phyloP scores from a whole-genome alignment of 2,329 filamentous ascomycete species.

The Scedosporium minutisporum region DNA sequence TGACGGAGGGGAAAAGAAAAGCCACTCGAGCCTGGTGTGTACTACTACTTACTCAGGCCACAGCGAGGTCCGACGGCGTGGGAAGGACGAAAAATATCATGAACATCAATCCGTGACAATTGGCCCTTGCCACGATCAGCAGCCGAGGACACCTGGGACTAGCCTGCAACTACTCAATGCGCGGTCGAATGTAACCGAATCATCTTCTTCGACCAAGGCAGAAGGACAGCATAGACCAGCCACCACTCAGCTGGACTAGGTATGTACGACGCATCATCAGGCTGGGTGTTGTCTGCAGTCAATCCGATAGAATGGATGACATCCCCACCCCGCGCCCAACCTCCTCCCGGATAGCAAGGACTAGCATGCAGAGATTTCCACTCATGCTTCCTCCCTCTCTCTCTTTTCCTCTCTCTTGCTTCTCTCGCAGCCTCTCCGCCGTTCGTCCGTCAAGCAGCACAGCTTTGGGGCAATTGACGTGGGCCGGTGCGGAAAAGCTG shows the following conservation, averaged over 20 bases:
- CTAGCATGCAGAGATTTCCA: too few relatives aligned
- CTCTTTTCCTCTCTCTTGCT: neutral
- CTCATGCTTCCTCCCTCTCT: neutral
- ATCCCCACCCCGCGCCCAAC: neutral
- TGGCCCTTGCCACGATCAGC: neutral
- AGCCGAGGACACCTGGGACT: neutral
- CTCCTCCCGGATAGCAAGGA: neutral
- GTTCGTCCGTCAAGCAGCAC: neutral
- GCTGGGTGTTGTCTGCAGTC: neutral
- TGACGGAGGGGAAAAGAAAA: neutral
- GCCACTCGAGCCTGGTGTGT: neutral
- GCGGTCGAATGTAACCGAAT: neutral
- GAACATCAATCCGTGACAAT: neutral
- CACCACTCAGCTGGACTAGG: neutral
- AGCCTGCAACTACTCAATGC: neutral
- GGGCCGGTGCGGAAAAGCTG: neutral
- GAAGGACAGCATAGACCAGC: neutral
- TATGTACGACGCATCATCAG: neutral
- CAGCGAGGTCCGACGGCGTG: neutral
- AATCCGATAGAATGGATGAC: neutral
- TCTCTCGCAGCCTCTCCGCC: neutral
- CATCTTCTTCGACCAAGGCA: neutral
- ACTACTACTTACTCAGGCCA: neutral
- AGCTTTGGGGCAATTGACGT: neutral
- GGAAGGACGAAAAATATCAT: neutral